Conservation (phyloP, 2,329 filamentous ascomycete genomes). For the Xylaria sp. region DNA sequence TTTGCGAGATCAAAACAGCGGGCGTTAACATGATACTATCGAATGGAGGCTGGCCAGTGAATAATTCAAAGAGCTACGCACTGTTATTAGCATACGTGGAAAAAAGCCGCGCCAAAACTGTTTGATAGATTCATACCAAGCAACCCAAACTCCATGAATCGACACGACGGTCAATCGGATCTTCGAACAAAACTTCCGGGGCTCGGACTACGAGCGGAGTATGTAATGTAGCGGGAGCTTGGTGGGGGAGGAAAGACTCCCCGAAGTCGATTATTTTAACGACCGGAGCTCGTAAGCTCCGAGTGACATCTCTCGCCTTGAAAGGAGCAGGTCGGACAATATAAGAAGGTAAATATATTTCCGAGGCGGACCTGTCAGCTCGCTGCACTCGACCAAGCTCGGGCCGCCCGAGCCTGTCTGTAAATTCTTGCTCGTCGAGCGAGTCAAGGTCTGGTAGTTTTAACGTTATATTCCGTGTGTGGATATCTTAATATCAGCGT, state of each 20-base stretch:
- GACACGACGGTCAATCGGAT: slow-evolving; percentile 18
- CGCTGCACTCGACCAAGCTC: slow-evolving; percentile 2
- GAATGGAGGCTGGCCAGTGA: slow-evolving; percentile 25
- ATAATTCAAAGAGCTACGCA: slow-evolving; percentile 24
- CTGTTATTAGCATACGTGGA: background rate
- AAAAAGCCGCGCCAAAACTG: too few species aligned
- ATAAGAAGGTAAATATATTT: slow-evolving; percentile 17
- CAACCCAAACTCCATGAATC: slow-evolving; percentile 31
- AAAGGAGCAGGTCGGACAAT: slow-evolving; percentile 23
- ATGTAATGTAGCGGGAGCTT: slow-evolving; percentile 6
- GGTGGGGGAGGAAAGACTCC: slow-evolving; percentile 13
- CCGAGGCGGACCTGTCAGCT: background rate
- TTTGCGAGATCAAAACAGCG: slow-evolving; percentile 5
- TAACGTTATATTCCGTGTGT: slow-evolving; percentile 21
- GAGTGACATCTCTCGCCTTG: background rate
- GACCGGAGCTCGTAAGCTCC: slow-evolving; percentile 4
- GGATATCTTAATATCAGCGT: slow-evolving; percentile 11
- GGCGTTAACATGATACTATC: slow-evolving; percentile 16
- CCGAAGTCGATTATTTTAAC: slow-evolving; percentile 36
- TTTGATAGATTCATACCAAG: slow-evolving; percentile 16
- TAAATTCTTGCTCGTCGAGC: slow-evolving; percentile 4
- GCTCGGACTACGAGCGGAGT: slow-evolving; percentile 25
- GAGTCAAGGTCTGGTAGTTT: slow-evolving; percentile 15
- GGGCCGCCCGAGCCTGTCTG: slow-evolving; percentile 12
- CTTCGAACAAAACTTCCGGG: slow-evolving; percentile 26